Conservation (phyloP, 768 basidiomycete species). For the Myochromella boudieri region DNA sequence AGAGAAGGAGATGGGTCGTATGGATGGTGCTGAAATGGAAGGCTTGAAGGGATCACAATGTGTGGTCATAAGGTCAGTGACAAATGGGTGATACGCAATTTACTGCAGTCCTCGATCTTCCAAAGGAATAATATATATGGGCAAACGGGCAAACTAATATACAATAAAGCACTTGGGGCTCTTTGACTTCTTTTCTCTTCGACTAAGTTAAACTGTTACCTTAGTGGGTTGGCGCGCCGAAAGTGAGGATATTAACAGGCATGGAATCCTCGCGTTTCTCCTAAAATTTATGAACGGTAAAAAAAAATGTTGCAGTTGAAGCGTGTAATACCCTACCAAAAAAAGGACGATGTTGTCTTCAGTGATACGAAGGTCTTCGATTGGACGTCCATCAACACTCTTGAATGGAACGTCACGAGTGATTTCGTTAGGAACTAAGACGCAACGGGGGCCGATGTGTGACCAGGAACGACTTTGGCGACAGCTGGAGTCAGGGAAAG, state of each 20-base stretch:
- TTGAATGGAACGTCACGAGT: constrained; percentile 41
- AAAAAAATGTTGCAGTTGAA: background rate
- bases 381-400: constrained; percentile 42
- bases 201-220: too few relatives aligned
- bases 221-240: constrained; percentile 36
- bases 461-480: constrained; percentile 37
- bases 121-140: background rate
- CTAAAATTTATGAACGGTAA: constrained; percentile 21
- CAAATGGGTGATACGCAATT: too few relatives aligned
- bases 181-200: too few relatives aligned
- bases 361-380: constrained; percentile 53
- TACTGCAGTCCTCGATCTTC: too few relatives aligned
- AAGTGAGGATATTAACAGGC: constrained; percentile 47
- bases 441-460: constrained; percentile 37
- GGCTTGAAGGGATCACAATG: background rate
- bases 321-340: constrained; percentile 50
- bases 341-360: constrained; percentile 63
- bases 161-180: too few relatives aligned
- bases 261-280: constrained; percentile 37
- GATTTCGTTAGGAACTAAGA: constrained; percentile 41
- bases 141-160: background rate
- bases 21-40: constrained; percentile 62
- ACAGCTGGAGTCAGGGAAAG: constrained; percentile 35
- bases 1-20: constrained; percentile 69
- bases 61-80: background rate